phyloP scores from a whole-genome alignment of 2,329 filamentous ascomycete species.

The Neospermospora avenae region DNA sequence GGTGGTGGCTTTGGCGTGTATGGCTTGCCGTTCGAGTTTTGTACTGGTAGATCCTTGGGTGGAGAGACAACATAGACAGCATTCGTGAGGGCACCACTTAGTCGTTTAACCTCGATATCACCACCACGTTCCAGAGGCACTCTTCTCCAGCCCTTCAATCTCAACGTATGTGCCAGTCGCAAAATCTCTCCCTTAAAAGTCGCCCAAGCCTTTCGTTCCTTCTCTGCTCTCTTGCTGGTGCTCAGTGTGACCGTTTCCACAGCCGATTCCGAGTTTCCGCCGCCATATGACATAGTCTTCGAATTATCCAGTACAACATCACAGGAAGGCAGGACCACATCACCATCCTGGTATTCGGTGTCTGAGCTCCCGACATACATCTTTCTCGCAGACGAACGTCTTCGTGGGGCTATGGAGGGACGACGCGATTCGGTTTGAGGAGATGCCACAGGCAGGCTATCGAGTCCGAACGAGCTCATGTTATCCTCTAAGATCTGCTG shows the following conservation, averaged over 20 bases:
- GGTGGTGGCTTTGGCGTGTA: constrained; percentile 33
- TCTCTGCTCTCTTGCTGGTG: constrained; percentile 50
- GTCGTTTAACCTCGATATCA: constrained; percentile 65
- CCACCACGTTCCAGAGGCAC: constrained; percentile 70
- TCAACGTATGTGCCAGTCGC: constrained; percentile 81
- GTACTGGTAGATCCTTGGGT: constrained; percentile 56
- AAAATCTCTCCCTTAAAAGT: constrained; percentile 90
- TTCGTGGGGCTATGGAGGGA: constrained; percentile 15
- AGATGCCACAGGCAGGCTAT: constrained; percentile 27
- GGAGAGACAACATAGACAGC: constrained; percentile 93
- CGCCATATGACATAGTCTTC: constrained; percentile 76
- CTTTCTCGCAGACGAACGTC: constrained; percentile 23
- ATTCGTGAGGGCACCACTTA: constrained; percentile 93
- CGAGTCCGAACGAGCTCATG: constrained; percentile 41
- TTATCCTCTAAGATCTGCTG: constrained; percentile 75
- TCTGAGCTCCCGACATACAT: constrained; percentile 64
- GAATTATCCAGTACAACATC: constrained; percentile 86
- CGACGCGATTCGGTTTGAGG: constrained; percentile 24
- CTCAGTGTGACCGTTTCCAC: constrained; percentile 39
- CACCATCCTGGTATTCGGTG: constrained; percentile 80
- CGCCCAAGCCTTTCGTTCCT: constrained; percentile 76
- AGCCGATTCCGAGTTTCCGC: constrained; percentile 43
- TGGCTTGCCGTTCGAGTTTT: constrained; percentile 39
- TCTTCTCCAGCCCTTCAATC: constrained; percentile 86
- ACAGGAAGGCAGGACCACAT: constrained; percentile 77